Evolutionary conservation across 495 filamentous ascomycete genomes (phyloP), one percentile per base, ranked within the genome.

Genomic region (Aspergillus carlsbadensis): DNA sequence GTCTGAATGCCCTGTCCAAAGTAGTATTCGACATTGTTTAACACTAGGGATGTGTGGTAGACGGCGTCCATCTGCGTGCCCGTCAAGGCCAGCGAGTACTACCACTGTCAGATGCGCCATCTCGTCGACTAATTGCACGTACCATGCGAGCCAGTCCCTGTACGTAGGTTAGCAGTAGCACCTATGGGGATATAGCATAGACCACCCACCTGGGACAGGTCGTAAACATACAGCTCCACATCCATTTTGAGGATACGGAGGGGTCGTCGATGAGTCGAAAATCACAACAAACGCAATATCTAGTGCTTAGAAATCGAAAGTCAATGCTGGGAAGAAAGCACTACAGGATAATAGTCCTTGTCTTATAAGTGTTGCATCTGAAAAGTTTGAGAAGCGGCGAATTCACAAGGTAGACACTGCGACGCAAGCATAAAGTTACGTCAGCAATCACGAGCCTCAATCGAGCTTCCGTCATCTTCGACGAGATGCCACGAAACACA

Each of bases 151-250:
- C 76, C 52, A 79, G 67, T 65, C 76, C 76, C 74, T 78, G 56
- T 37, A n/a, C 24, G 47, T 8, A 17, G 17, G 61, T 61, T 70
- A 63, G 37, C 41, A 35, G 34, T 10, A 17, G 26, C 56, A 50
- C 33, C 34, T 14, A 47, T 11, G 6, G 20, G 22, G 47, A 20
- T 15, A 8, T 45, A 3, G 26, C 18, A 54, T 35, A 49, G 20
- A 52, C 52, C 56, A 52, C 52, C 56, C 57, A 84, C 92, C 68
- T 86, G 79, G 14, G 94, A 96, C 35, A 98, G 82, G 77, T 98
- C 94, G 62, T 98, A 98, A 50, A 96, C 86, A 56, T 96, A 93
- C 43, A 97, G 81, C 65, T 93, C 80, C 35, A 96, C 89, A 56
- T 95, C 89, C 91, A 96, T 96, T 24, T 31, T 63, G 39, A 18